Conservation (phyloP, 1,284 basidiomycete genomes). For the Leccinum solheimii region DNA sequence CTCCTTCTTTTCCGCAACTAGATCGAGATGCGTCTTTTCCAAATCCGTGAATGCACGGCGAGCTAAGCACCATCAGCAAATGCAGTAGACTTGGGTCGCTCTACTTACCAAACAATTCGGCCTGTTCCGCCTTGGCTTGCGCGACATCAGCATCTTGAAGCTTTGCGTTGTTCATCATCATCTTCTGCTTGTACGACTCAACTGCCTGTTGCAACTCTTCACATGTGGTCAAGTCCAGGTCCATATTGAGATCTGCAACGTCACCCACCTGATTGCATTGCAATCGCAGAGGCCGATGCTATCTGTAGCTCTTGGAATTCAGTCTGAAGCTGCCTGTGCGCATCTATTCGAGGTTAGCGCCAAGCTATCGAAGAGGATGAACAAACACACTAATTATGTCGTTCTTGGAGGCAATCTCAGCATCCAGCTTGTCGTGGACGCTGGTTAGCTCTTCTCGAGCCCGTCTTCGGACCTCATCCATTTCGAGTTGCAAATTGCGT, state of each 20-base stretch:
- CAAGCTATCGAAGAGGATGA: background rate
- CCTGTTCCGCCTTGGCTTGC: constrained; percentile 61
- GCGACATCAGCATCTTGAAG: constrained; percentile 72
- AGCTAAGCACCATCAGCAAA: constrained; percentile 36
- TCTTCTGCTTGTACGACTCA: constrained; percentile 66
- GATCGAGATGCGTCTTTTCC: constrained; percentile 60
- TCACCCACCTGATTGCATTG: constrained; percentile 56
- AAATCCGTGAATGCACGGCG: constrained; percentile 60
- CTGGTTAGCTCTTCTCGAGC: constrained; percentile 61
- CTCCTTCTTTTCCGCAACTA: constrained; percentile 53
- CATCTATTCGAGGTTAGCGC: constrained; percentile 38
- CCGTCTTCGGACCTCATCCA: constrained; percentile 63
- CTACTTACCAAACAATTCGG: constrained; percentile 59
- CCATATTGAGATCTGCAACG: background rate
- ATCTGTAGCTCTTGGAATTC: constrained; percentile 70
- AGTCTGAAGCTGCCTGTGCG: constrained; percentile 60
- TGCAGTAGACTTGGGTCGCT: background rate
- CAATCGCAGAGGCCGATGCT: constrained; percentile 56
- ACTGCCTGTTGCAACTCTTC: constrained; percentile 64
- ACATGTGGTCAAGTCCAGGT: constrained; percentile 7
- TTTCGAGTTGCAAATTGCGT: constrained; percentile 60
- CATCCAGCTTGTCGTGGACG: constrained; percentile 57
- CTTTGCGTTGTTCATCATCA: constrained; percentile 58
- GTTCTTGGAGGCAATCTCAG: constrained; percentile 51
- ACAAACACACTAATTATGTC: constrained; percentile 54